These are phyloP conservation scores for Hyphopichia homilentoma DNA, from an alignment of 805 yeast species.

Conservation along the genomic window DNA sequence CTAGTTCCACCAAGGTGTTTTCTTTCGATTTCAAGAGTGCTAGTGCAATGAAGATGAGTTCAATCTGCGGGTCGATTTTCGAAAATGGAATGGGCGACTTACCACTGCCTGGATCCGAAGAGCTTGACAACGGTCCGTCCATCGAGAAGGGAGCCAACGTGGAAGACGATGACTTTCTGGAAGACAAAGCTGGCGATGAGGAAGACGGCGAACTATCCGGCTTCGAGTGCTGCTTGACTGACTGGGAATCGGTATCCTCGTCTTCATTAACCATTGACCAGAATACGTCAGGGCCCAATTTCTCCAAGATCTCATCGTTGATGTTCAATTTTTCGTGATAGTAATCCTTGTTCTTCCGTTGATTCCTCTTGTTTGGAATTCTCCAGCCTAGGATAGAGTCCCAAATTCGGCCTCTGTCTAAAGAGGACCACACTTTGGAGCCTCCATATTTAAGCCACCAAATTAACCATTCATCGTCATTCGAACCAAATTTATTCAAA, in stretches of 20 bases:
- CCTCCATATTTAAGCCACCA: conserved; percentile 97
- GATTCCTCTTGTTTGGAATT: conserved; percentile 22
- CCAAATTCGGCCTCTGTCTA: conserved; percentile 87
- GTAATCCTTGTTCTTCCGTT: conserved; percentile 23
- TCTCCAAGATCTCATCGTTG: conserved; percentile 24
- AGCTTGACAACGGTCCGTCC: background rate
- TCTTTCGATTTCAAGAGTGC: conserved; percentile 81
- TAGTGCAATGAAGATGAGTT: conserved; percentile 68
- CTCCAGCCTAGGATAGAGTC: conserved; percentile 82
- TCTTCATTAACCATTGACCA: conserved; percentile 39
- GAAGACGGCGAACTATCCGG: conserved; percentile 11
- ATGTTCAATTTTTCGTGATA: conserved; percentile 31
- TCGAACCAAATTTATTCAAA: conserved; percentile 48
- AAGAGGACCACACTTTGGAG: conserved; percentile 74
- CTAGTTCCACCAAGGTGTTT: conserved; percentile 76
- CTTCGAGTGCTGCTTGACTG: background rate
- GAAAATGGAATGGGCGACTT: conserved; percentile 46
- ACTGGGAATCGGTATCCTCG: conserved; percentile 1
- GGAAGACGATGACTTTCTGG: background rate
- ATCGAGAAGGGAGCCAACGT: no score
- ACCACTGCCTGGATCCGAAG: background rate
- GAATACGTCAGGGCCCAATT: conserved; percentile 59
- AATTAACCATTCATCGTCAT: conserved; percentile 83
- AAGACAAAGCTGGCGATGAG: conserved; percentile 26
- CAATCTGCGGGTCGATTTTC: conserved; percentile 68